Evolutionary conservation across 2,329 filamentous ascomycete species (phyloP), one percentile per base, ranked within the genome.

Genomic region (Atkinsonella hypoxylon): DNA sequence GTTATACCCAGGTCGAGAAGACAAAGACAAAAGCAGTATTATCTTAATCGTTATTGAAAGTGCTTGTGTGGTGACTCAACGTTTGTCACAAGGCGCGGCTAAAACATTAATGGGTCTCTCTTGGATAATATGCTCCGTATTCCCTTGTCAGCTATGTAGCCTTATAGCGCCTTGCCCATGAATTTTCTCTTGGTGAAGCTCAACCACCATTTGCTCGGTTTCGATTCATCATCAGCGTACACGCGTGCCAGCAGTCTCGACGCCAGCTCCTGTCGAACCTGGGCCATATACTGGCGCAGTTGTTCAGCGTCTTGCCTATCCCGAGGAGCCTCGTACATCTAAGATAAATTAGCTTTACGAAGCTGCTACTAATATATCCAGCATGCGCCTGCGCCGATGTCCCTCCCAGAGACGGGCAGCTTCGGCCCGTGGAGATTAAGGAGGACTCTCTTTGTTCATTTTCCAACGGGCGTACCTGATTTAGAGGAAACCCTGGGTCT

Each of bases 141-240:
- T 34, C 10, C 7, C 15, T 22, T 7, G 13, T 44, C 15, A 6
- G 30, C 20, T 22, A 12, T 44, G 10, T n/a, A 10, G 8, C 18
- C 39, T 67, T 75, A 90, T 70, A 93, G 73, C 58, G 81, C 79
- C 81, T 97, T 97, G 67, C 90, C 90, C 93, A 98, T 97, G 66
- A 98, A 98, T 81, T 96, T 96, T 72, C 93, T 84, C 83, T 97
- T 97, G 49, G 87, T 88, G 68, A 96, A 98, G 76, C 93, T 97
- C 67, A 98, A 71, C 93, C 93, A 98, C 88, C 91, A 97, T 82
- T 94, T 80, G 69, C 73, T 79, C 50, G 81, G 80, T 70, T 79
- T 79, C 70, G 87, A 68, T 75, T 90, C 70, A 64, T 79, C 68
- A 72, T 90, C 89, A 50, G 86, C 84, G 66, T 95, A 98, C 57